These are phyloP conservation scores for Paracoccidioides lutzii DNA, from an alignment of 2,329 filamentous ascomycete genomes.

Conservation along the genomic window DNA sequence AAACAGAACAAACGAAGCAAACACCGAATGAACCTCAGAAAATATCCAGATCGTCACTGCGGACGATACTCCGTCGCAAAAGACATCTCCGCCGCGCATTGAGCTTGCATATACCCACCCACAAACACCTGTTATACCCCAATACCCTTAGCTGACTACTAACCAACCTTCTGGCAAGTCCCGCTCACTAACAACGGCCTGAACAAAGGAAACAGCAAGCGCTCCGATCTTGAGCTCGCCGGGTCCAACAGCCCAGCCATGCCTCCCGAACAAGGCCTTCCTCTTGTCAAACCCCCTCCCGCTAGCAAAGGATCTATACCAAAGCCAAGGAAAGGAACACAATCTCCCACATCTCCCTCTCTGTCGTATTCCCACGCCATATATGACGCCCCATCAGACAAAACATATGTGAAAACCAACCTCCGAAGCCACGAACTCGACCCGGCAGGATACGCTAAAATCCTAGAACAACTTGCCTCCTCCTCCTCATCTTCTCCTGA, in stretches of 20 bases:
- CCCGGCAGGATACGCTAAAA: not conserved
- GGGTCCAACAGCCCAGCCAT: not conserved
- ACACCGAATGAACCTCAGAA: constrained; percentile 9
- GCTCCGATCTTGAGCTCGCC: not conserved
- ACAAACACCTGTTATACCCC: not conserved
- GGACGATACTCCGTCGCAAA: not conserved
- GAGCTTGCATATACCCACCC: not conserved
- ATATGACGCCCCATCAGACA: not conserved
- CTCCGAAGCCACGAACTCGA: not conserved
- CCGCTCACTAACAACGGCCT: not conserved
- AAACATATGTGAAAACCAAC: not conserved
- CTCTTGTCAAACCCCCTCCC: not conserved
- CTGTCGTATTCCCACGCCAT: not conserved
- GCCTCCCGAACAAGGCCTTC: not conserved
- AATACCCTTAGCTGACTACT: not conserved
- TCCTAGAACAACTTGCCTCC: not conserved
- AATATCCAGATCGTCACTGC: too few species aligned
- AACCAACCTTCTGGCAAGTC: not conserved
- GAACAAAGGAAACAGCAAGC: not conserved
- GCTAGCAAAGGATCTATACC: not conserved
- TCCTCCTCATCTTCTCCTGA: not conserved
- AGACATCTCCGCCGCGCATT: not conserved
- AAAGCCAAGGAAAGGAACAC: not conserved
- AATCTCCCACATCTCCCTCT: not conserved
- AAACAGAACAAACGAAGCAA: constrained; percentile 9